A percentile compares a stretch with the other conserved stretches of the same genome.
Conservation (phyloP, 2,329 filamentous ascomycete genomes). For the Keithomyces neogunnii region DNA sequence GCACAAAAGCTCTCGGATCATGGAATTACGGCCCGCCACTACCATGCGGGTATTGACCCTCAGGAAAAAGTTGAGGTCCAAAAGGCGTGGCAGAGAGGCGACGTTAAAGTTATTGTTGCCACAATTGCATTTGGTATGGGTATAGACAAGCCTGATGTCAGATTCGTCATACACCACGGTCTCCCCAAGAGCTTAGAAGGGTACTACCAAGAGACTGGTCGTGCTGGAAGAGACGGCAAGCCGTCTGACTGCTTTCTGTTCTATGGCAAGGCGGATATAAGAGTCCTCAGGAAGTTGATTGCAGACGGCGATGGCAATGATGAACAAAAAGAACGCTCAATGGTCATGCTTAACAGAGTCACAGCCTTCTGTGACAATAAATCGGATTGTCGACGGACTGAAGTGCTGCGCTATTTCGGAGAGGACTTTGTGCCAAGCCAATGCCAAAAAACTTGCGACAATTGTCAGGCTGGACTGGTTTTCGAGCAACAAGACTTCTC, state of each 20-base stretch:
- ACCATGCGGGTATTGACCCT: conserved; percentile 71
- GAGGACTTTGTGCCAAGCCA: conserved; percentile 67
- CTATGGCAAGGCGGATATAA: conserved; percentile 73
- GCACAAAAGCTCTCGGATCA: conserved; percentile 59
- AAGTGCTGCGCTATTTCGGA: conserved; percentile 90
- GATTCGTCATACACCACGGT: conserved; percentile 90
- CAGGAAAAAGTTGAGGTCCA: conserved; percentile 65
- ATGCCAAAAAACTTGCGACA: conserved; percentile 77
- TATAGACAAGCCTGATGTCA: conserved; percentile 96
- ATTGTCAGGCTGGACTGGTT: conserved; percentile 65
- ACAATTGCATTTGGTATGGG: conserved; percentile 99
- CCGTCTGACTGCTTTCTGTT: conserved; percentile 84
- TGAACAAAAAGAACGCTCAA: conserved; percentile 77
- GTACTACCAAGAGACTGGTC: conserved; percentile 96
- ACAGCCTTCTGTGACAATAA: conserved; percentile 84
- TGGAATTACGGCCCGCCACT: conserved; percentile 69
- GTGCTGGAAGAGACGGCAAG: conserved; percentile 85
- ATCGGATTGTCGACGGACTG: conserved; percentile 76
- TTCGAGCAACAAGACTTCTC: conserved; percentile 75
- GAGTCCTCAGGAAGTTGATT: conserved; percentile 71
- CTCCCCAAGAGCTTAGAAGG: conserved; percentile 94
- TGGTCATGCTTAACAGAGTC: conserved; percentile 77
- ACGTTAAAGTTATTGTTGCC: conserved; percentile 83
- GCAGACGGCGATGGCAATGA: conserved; percentile 65
- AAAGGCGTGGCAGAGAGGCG: conserved; percentile 71